Percentiles rank a stretch among this genome's conserved stretches.
phyloP scores from a whole-genome alignment of 345 rosid species.

The Brassica juncea region DNA sequence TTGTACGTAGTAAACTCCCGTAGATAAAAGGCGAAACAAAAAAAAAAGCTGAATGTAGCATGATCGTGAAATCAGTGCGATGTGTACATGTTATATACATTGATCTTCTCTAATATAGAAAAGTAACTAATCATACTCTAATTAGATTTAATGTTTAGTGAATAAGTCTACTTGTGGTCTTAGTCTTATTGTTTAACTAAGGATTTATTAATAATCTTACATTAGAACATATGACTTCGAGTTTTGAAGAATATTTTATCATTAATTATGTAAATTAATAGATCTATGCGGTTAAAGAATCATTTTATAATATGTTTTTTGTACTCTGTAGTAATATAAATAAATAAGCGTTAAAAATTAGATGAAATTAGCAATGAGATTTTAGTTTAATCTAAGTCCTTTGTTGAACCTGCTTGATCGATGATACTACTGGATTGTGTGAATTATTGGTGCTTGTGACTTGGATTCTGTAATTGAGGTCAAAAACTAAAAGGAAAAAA shows the following conservation, averaged over 20 bases:
- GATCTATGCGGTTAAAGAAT: not conserved
- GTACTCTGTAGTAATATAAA: too few relatives aligned
- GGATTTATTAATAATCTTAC: too few relatives aligned
- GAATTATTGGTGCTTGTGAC: slow-evolving; percentile 28
- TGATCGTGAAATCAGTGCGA: not conserved
- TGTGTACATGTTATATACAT: not conserved
- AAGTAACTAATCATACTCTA: slow-evolving; percentile 2
- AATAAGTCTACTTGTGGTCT: not conserved
- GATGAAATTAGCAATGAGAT: not conserved
- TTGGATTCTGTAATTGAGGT: slow-evolving; percentile 28
- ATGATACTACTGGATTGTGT: slow-evolving; percentile 1
- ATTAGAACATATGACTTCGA: too few relatives aligned
- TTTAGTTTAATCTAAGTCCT: not conserved
- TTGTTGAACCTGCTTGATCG: slow-evolving; percentile 8
- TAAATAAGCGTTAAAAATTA: not conserved
- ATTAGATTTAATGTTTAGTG: not conserved
- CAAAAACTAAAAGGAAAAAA: not conserved
- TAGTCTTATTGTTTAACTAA: too few relatives aligned
- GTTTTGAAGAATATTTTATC: too few relatives aligned
- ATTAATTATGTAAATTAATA: too few relatives aligned
- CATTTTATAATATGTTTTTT: too few relatives aligned
- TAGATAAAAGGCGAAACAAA: not conserved
- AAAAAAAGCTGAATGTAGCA: not conserved
- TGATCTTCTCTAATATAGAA: not conserved
- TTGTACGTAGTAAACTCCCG: slow-evolving; percentile 8